phyloP scores from a whole-genome alignment of 169 alveolate genomes.

The Theileria parva region DNA sequence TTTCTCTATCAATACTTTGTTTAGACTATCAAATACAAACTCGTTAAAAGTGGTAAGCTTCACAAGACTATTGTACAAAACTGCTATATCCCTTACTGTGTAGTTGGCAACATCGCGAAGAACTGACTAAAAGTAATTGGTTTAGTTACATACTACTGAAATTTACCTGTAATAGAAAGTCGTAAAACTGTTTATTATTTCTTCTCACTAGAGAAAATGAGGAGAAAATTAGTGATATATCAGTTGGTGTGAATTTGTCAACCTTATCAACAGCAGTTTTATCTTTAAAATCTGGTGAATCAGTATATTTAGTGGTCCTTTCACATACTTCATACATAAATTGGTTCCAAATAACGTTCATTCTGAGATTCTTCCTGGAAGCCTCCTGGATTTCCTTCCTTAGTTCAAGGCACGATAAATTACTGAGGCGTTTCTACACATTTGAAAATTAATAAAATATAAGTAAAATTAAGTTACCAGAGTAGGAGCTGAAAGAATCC shows the following conservation, averaged over 20 bases:
- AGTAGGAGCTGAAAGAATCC: constrained; percentile 40
- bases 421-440: constrained; percentile 62
- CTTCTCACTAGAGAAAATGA: constrained; percentile 45
- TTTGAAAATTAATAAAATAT: not conserved
- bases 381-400: constrained; percentile 67
- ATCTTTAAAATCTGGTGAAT: not conserved
- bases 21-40: constrained; percentile 48
- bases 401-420: constrained; percentile 50
- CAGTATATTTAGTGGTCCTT: constrained; percentile 1
- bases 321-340: constrained; percentile 56
- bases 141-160: not conserved
- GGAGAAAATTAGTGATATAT: constrained; percentile 59
- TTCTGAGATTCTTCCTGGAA: constrained; percentile 42
- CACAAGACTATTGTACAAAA: constrained; percentile 60
- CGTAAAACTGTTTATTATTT: constrained; percentile 23
- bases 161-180: constrained; percentile 47
- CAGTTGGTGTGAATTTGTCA: constrained; percentile 64
- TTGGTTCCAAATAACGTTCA: constrained; percentile 49
- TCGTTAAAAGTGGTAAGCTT: constrained; percentile 30
- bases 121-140: constrained; percentile 17
- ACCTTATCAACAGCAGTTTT: not conserved
- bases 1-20: constrained; percentile 18
- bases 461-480: constrained; percentile 18
- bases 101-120: constrained; percentile 19
- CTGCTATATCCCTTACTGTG: constrained; percentile 54